Conservation (phyloP, 2,329 filamentous ascomycete genomes). For the Hypoxylon rubiginosum region DNA sequence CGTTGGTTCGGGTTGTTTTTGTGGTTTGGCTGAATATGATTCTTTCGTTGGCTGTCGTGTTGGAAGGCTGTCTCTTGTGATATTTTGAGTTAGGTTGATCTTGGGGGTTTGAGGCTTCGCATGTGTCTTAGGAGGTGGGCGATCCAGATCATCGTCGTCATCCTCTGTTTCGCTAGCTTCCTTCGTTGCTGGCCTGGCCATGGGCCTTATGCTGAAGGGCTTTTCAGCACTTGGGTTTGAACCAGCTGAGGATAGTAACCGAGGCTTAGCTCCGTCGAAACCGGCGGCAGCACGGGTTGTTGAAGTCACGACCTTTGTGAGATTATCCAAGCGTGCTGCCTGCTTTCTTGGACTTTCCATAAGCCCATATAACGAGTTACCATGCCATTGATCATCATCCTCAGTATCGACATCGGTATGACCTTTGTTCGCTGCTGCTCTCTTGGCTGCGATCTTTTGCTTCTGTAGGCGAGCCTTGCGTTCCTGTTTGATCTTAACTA, state of each 20-base stretch:
- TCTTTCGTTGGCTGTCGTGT: background rate
- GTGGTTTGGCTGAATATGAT: background rate
- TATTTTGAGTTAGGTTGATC: background rate
- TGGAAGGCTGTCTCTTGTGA: conserved; percentile 3
- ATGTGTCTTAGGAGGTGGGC: conserved; percentile 1
- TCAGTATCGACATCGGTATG: conserved; percentile 38
- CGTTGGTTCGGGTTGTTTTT: background rate
- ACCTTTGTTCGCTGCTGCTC: conserved; percentile 43
- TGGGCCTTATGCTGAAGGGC: conserved; percentile 15
- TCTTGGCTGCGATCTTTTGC: conserved; percentile 52
- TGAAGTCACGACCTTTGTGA: conserved; percentile 30
- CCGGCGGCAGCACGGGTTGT: conserved; percentile 48
- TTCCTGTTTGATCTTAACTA: conserved; percentile 54
- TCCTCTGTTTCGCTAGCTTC: conserved; percentile 26
- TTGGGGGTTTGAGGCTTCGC: conserved; percentile 6
- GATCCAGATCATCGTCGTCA: conserved; percentile 41
- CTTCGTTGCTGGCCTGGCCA: conserved; percentile 3
- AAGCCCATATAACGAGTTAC: conserved; percentile 57
- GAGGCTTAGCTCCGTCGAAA: conserved; percentile 30
- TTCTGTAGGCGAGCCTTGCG: conserved; percentile 53
- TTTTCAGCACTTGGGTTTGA: conserved; percentile 5
- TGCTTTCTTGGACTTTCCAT: conserved; percentile 59
- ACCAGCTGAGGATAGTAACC: background rate
- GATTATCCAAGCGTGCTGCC: conserved; percentile 37
- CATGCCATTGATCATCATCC: conserved; percentile 48